A percentile compares a stretch with the other conserved stretches of the same genome.
These are phyloP conservation scores for Cladosporium phlei DNA, from an alignment of 2,329 filamentous ascomycete species.

Conservation along the genomic window DNA sequence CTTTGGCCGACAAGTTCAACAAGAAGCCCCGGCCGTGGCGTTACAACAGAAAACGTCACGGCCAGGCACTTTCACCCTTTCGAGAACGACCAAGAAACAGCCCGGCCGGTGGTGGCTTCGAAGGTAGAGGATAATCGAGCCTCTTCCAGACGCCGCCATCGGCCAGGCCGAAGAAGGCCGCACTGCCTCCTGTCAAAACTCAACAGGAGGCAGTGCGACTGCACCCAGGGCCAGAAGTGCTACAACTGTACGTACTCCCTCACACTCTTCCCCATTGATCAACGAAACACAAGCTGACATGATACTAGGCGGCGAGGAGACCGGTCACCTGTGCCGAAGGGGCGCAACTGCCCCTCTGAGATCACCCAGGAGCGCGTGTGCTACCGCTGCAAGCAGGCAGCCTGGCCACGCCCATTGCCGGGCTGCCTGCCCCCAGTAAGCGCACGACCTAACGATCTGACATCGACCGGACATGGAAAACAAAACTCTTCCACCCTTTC, in stretches of 20 bases:
- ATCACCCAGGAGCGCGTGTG: slow-evolving; percentile 88
- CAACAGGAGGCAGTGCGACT: too few species aligned
- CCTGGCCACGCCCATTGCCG: slow-evolving; percentile 91
- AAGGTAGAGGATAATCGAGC: too few species aligned
- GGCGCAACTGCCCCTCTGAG: slow-evolving; percentile 95
- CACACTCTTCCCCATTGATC: slow-evolving; percentile 6
- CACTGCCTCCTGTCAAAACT: too few species aligned
- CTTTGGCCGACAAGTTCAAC: too few species aligned
- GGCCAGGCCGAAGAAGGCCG: too few species aligned
- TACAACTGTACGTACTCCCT: slow-evolving; percentile 75
- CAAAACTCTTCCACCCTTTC: slow-evolving; percentile 15
- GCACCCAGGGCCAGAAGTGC: slow-evolving; percentile 98
- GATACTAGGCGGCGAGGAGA: slow-evolving; percentile 63
- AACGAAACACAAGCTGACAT: slow-evolving; percentile 26
- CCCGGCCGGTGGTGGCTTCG: too few species aligned
- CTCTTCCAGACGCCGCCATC: too few species aligned
- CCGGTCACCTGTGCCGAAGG: slow-evolving; percentile 89
- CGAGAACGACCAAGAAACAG: too few species aligned
- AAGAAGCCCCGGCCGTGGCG: too few species aligned
- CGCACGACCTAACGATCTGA: slow-evolving; percentile 17
- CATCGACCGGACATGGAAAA: slow-evolving; percentile 9
- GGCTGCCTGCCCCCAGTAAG: slow-evolving; percentile 82
- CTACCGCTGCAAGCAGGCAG: slow-evolving; percentile 92
- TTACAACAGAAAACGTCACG: too few species aligned
- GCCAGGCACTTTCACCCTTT: too few species aligned